phyloP scores from a whole-genome alignment of 495 filamentous ascomycete species.

The Hypoxylon cercidicola region DNA sequence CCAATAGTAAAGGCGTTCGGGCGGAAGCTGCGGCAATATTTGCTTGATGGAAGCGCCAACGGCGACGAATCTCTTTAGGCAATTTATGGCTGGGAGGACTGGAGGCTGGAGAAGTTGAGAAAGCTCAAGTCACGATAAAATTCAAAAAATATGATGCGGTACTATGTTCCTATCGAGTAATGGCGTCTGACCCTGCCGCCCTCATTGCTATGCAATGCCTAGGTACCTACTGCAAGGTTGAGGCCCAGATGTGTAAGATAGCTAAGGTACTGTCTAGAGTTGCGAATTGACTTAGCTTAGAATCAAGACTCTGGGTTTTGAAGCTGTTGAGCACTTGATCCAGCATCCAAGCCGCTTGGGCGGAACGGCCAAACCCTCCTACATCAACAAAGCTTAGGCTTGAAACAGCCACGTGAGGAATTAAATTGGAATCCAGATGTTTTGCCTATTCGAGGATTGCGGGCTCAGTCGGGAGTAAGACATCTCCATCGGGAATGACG shows the following conservation, averaged over 20 bases:
- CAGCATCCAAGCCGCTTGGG: constrained; percentile 48
- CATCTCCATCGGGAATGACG: constrained; percentile 8
- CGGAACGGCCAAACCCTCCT: constrained; percentile 44
- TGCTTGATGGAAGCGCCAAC: constrained; percentile 41
- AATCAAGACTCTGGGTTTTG: constrained; percentile 27
- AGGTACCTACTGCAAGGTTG: too few species aligned
- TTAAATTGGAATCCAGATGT: background rate
- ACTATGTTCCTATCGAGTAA: constrained; percentile 58
- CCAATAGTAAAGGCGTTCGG: constrained; percentile 10
- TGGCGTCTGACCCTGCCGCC: too few species aligned
- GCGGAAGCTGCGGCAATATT: constrained; percentile 5
- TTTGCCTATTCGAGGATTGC: constrained; percentile 13
- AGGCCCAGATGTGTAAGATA: too few species aligned
- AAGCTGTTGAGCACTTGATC: constrained; percentile 35
- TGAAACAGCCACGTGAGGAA: too few species aligned
- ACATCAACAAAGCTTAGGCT: constrained; percentile 9
- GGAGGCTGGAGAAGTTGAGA: constrained; percentile 53
- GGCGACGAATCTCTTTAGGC: constrained; percentile 53
- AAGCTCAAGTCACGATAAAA: constrained; percentile 54
- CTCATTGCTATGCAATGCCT: too few species aligned
- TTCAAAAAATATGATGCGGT: constrained; percentile 52
- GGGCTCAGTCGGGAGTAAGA: constrained; percentile 20
- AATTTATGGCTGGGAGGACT: constrained; percentile 61
- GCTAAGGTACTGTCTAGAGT: background rate
- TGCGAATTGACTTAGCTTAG: constrained; percentile 9